A percentile compares a stretch with the other conserved stretches of the same genome.
These are phyloP conservation scores for Thalia dealbata DNA, from an alignment of 176 grass and related monocot genomes.

Conservation along the genomic window DNA sequence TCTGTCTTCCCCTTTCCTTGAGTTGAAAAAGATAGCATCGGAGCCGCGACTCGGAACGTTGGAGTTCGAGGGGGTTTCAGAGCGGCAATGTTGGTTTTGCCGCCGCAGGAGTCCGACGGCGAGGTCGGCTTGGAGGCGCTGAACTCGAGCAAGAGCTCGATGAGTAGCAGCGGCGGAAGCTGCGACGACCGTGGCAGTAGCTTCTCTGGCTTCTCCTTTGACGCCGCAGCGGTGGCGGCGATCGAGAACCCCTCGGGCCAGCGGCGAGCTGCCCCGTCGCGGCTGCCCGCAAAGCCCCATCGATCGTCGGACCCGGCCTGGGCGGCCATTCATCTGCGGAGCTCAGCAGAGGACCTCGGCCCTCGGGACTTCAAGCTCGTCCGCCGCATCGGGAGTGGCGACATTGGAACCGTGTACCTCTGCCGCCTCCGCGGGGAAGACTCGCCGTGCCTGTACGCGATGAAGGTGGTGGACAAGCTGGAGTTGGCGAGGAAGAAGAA, in stretches of 20 bases:
- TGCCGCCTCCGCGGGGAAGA: constrained; percentile 39
- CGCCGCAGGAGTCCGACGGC: constrained; percentile 24
- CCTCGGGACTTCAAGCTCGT: constrained; percentile 85
- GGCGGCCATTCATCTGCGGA: constrained; percentile 39
- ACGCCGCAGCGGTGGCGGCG: constrained; percentile 13
- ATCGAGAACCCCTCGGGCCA: not conserved
- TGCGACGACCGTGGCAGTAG: constrained; percentile 37
- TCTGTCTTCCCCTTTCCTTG: not conserved
- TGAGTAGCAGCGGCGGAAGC: constrained; percentile 40
- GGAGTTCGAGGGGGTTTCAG: not conserved
- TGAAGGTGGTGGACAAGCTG: constrained; percentile 93
- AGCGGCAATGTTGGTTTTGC: constrained; percentile 7
- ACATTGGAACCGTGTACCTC: constrained; percentile 93
- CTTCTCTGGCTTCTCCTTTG: constrained; percentile 49
- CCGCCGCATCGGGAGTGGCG: constrained; percentile 66
- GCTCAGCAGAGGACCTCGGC: constrained; percentile 20
- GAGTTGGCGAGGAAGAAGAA: constrained; percentile 74
- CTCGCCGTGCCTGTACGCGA: constrained; percentile 54
- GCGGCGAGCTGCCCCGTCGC: not conserved
- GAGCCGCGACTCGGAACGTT: not conserved
- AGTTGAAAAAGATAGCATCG: constrained; percentile 6
- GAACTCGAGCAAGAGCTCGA: constrained; percentile 72
- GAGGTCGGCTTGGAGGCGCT: constrained; percentile 47
- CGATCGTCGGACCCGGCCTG: constrained; percentile 57
- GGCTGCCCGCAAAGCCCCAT: constrained; percentile 41